Evolutionary conservation across 495 filamentous ascomycete genomes (phyloP), one percentile per base, ranked within the genome.

Genomic region (Aspergillus kassunensis): DNA sequence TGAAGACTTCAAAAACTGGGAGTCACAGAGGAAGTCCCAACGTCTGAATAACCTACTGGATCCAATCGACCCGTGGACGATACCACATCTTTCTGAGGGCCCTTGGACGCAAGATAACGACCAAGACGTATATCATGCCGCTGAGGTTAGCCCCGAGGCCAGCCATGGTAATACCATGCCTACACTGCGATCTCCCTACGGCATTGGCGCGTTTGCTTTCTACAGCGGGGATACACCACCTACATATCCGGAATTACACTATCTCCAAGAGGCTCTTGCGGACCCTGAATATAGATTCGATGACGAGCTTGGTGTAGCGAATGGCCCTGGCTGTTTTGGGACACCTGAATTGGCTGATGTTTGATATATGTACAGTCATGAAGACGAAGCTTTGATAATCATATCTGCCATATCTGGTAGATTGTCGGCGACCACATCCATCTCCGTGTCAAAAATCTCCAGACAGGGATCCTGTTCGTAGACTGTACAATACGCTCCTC

Each of bases 401-500:
- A 46, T 51, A 7, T 67, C 62, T 2, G 67, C 65, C 65, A 68
- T 60, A 10, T 55, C 56, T 8, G 51, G 36, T 35, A 70, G 53
- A 12, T 47, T 59, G 37, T 64, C 59, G 4, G 66, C 62, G 23
- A 60, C 59, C 16, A 68, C 62, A 52, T 65, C 65, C 60, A 65
- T 58, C 44, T 55, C 27, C 7, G 43, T 52, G 29, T 53, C 59
- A 40, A 64, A 70, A 9, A 70, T 57, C 33, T 66, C 64, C 16
- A 52, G 25, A 39, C 62, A 64, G 7, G 62, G 33, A 35, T 70
- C 66, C 39, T 64, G 53, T 49, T 70, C 66, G 30, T 53, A 63
- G n/a, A 59, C 53, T 13, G 62, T 51, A 46, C 66, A 70, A 53
- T 67, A 69, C 2, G 66, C 66, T 6, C 62, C 64, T 4, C 57